A percentile compares a stretch with the other conserved stretches of the same genome.
phyloP scores from a whole-genome alignment of 352 stramenopile genomes.

The Lagenidium sp. region DNA sequence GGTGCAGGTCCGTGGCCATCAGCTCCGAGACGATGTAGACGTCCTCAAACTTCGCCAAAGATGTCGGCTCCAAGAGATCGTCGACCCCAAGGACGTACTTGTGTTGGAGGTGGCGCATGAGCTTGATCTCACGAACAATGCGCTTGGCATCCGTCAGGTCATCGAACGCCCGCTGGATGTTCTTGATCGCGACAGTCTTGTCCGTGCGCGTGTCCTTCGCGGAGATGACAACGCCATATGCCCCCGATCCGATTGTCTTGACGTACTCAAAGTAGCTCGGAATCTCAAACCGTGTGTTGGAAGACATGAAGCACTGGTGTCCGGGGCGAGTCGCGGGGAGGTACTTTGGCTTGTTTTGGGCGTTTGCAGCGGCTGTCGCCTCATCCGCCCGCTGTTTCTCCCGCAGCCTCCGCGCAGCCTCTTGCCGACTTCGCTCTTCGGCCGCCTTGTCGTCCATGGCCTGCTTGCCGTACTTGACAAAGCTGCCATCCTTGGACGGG shows the following conservation, averaged over 20 bases:
- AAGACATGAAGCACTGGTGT: conserved; percentile 79
- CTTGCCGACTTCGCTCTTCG: conserved; percentile 55
- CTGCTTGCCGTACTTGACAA: conserved; percentile 76
- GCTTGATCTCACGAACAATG: conserved; percentile 96
- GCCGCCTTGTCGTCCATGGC: conserved; percentile 57
- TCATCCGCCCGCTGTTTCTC: conserved; percentile 73
- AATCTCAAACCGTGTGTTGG: conserved; percentile 80
- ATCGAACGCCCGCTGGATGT: conserved; percentile 92
- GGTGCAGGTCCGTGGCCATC: conserved; percentile 87
- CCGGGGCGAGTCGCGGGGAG: conserved; percentile 55
- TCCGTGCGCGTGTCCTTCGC: conserved; percentile 32
- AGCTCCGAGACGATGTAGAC: conserved; percentile 89
- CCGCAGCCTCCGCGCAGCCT: conserved; percentile 64
- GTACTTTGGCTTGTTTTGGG: conserved; percentile 76
- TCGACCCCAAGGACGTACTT: conserved; percentile 85
- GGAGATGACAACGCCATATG: conserved; percentile 89
- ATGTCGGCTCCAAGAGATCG: conserved; percentile 61
- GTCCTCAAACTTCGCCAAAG: conserved; percentile 71
- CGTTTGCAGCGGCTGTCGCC: conserved; percentile 42
- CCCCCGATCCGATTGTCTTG: conserved; percentile 85
- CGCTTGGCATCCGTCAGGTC: conserved; percentile 99
- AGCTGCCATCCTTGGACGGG: conserved; percentile 61
- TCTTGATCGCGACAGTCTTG: conserved; percentile 87
- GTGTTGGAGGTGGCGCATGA: conserved; percentile 88
- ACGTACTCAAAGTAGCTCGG: conserved; percentile 70